phyloP scores from a whole-genome alignment of 1,284 basidiomycete species.

The Irpex rosettiformis region DNA sequence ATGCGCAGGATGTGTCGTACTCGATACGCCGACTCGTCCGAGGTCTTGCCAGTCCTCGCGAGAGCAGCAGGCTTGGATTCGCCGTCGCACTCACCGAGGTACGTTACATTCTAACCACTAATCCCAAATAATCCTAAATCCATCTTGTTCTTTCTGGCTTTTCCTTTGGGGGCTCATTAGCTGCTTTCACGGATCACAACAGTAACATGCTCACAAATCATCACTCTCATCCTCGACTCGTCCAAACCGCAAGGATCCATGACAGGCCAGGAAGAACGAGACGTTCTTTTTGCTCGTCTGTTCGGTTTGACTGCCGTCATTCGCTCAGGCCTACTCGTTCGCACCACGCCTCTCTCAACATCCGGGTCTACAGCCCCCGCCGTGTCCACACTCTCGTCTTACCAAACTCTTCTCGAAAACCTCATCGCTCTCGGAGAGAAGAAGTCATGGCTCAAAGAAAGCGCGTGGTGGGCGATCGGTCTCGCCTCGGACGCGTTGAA shows the following conservation, averaged over 20 bases:
- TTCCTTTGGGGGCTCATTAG: too few species aligned
- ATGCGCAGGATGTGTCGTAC: slow-evolving; percentile 88
- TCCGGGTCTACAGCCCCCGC: slow-evolving; percentile 48
- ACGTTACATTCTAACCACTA: slow-evolving; percentile 25
- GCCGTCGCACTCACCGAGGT: slow-evolving; percentile 96
- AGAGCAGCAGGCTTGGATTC: slow-evolving; percentile 92
- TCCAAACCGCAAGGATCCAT: slow-evolving; percentile 70
- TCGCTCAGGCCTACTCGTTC: slow-evolving; percentile 77
- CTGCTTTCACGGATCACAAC: slow-evolving; percentile 79
- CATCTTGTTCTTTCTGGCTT: too few species aligned
- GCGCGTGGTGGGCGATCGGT: slow-evolving; percentile 83
- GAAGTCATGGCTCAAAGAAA: slow-evolving; percentile 92
- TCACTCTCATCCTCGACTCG: slow-evolving; percentile 68
- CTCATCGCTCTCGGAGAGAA: slow-evolving; percentile 73
- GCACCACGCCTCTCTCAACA: slow-evolving; percentile 47
- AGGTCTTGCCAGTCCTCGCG: slow-evolving; percentile 88
- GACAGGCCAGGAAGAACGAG: slow-evolving; percentile 90
- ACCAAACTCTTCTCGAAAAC: slow-evolving; percentile 58
- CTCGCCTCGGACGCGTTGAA: slow-evolving; percentile 62
- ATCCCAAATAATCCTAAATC: background rate
- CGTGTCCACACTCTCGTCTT: slow-evolving; percentile 57
- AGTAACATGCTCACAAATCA: slow-evolving; percentile 73
- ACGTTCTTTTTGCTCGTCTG: slow-evolving; percentile 87
- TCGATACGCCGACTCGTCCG: slow-evolving; percentile 81
- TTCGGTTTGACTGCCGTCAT: slow-evolving; percentile 86